Evolutionary conservation across 805 yeast species (phyloP), one percentile per base, ranked within the genome.

Genomic region (Saccharomycodes ludwigii): DNA sequence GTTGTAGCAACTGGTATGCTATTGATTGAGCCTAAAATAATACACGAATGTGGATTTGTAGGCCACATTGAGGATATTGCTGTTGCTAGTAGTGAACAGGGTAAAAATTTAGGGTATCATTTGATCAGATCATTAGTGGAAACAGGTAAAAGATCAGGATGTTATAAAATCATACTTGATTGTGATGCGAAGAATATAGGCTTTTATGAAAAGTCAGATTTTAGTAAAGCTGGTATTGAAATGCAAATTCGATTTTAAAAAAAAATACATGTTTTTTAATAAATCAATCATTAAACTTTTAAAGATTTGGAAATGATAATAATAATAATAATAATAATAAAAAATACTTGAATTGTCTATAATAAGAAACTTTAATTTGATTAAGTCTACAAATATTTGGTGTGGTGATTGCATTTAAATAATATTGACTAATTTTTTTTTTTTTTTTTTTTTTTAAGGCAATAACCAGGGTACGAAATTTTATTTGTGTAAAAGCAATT

Each of bases 31-130:
- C 67, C 66, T 30, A 88, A 88, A 54, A 58, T 78, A 40, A 84
- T 91, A 40, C 98, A 88, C 56, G 71, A 61, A 24, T 74, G 91
- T 52, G 93, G 94, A 0, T 55, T 66, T 32, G 93, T 83, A 4
- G 97, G 97, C 2, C 97, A 88, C 58, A 79, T 88, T 40, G 98
- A 88, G 49, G 98, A 88, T 52, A 88, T 88, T 38, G 78, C 96
- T 1, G 94, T 88, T 4, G 65, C 73, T 13, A 50, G 53, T 19
- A 58, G 65, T 13, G 81, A 81, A 50, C 96, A 86, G 48, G 98
- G 98, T 5, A 75, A 77, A 49, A 72, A 72, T 43, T 59, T 88
- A 29, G 98, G 98, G 0, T 61, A 65, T 42, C 57, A 65, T 12
- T 52, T 88, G 55, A 81, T 88, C 41, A 59, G 64, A 12, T 60